These are phyloP conservation scores for Pyrus hybrid DNA, from an alignment of 331 rosid genomes.

Conservation along the genomic window DNA sequence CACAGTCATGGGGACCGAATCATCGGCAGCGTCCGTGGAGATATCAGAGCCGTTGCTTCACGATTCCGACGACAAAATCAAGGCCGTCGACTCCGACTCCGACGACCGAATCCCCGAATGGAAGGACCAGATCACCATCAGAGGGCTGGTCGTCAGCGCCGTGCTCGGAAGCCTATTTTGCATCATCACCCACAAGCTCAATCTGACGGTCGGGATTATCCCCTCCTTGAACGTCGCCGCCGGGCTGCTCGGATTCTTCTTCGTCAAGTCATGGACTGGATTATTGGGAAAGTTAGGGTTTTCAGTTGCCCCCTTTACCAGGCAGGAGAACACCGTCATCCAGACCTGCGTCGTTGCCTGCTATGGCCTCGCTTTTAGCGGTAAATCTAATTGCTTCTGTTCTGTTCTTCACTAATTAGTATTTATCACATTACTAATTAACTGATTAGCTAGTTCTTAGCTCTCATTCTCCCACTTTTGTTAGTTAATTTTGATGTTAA, in stretches of 20 bases:
- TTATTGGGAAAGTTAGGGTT: slow-evolving; percentile 48
- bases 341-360: slow-evolving; percentile 99
- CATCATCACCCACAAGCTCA: slow-evolving; percentile 83
- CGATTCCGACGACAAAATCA: slow-evolving; percentile 17
- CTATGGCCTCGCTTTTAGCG: slow-evolving; percentile 89
- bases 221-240: slow-evolving; percentile 86
- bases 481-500: neutral
- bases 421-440: neutral
- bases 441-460: neutral
- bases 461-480: neutral
- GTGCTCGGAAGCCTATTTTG: slow-evolving; percentile 65
- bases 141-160: slow-evolving; percentile 78
- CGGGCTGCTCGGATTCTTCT: slow-evolving; percentile 78
- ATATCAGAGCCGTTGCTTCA: slow-evolving; percentile 48
- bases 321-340: slow-evolving; percentile 91
- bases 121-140: slow-evolving; percentile 81
- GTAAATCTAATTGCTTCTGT: slow-evolving; percentile 21
- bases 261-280: slow-evolving; percentile 72
- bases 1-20: slow-evolving; percentile 40
- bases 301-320: slow-evolving; percentile 53
- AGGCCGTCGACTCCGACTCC: slow-evolving; percentile 16
- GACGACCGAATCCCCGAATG: slow-evolving; percentile 47
- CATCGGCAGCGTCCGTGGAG: slow-evolving; percentile 25
- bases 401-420: neutral
- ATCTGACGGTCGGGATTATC: slow-evolving; percentile 75